A percentile compares a stretch with the other conserved stretches of the same genome.
Conservation (phyloP, 495 filamentous ascomycete genomes). For the Echria macrotheca region DNA sequence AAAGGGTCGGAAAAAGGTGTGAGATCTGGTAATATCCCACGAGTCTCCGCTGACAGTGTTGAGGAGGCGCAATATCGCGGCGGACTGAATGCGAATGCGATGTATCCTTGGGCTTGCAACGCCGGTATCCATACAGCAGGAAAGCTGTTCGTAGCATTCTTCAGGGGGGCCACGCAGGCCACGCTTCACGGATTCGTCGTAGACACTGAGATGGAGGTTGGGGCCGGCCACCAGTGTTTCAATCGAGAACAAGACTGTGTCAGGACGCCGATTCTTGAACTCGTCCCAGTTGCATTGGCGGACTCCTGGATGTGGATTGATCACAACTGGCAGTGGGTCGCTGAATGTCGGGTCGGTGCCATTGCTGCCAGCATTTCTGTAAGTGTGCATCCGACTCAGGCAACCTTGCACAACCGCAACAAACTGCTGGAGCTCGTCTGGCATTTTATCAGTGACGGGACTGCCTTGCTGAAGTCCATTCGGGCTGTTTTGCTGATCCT, state of each 20-base stretch:
- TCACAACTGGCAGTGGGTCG: not conserved
- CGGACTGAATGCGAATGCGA: conserved; percentile 2
- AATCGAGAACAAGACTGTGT: not conserved
- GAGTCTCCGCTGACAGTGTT: not conserved
- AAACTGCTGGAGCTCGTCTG: not conserved
- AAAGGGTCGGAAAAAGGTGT: conserved; percentile 6
- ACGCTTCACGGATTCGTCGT: not conserved
- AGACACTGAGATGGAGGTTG: not conserved
- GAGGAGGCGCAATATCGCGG: not conserved
- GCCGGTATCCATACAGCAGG: not conserved
- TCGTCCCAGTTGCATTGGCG: not conserved
- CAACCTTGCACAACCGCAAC: not conserved
- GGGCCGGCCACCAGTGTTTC: not conserved
- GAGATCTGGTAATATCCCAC: conserved; percentile 1
- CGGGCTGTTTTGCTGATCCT: not conserved
- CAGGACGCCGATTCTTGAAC: not conserved
- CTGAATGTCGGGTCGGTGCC: not conserved
- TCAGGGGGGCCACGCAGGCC: not conserved
- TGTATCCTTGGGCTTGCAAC: conserved; percentile 1
- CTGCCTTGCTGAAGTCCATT: not conserved
- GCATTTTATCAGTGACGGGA: not conserved
- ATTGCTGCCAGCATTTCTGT: not conserved
- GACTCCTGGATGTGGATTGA: not conserved
- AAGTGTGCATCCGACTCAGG: not conserved
- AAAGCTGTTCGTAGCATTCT: not conserved